Base-by-base conservation (phyloP, 306 rosid genomes). In the Vachellia pachyceras region DNA sequence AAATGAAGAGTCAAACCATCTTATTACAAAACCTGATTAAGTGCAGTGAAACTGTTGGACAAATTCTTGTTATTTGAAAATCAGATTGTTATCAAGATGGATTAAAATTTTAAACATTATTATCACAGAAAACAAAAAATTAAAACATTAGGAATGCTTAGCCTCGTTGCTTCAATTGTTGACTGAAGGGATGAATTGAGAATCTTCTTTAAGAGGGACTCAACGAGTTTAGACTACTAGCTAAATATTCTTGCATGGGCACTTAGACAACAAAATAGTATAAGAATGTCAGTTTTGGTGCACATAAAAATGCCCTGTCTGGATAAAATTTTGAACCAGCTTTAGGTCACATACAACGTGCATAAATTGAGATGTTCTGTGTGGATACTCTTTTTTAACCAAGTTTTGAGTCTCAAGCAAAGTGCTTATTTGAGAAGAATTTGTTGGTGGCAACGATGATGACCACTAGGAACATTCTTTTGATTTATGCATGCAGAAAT, bases 61-160 rank as follows among this genome's bases (percentile, higher is more conserved):
- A 44, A 25, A 23, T 69, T 49, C 33, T 44, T 49, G 22, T 12
- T 52, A 7, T 36, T 57, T 75, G 45, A 36, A 7, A 20, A 25
- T 47, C 52, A 73, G 44, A 37, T 82, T 45, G 78, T 73, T 76
- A 36, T 60, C 33, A 44, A 17, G 64, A 74, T 44, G 58, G 29
- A 45, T 20, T 42, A 17, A 58, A 82, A 69, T 23, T 72, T 29
- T 72, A 29, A 69, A 54, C 2, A 29, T 29, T 29, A 29, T 29
- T 29, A n/a, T n/a, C n/a, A n/a, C n/a, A 1, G 33, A 29, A 29
- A 2, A 29, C 33, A 29, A 29, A 29, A 29, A 29, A 29, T 1
- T 1, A 29, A 29, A 29, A 29, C 33, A 10, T 42, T n/a, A 64
- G 22, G 54, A 52, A 14, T 3, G 41, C 64, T 75, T 57, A 10